phyloP scores from a whole-genome alignment of 2,329 filamentous ascomycete species.

The Pleurostoma richardsiae region DNA sequence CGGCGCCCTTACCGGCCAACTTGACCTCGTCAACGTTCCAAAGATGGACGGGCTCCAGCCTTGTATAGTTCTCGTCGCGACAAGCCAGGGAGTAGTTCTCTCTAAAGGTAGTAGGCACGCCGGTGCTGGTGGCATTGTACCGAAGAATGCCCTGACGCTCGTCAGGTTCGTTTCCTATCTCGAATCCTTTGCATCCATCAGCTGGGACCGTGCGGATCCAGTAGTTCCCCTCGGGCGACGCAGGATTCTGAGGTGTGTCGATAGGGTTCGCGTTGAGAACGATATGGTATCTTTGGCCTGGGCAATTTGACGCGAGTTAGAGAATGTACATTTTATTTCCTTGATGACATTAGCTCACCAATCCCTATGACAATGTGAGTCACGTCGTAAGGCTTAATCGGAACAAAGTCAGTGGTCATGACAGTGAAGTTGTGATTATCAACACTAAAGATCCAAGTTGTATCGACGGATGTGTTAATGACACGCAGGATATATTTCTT shows the following conservation, averaged over 20 bases:
- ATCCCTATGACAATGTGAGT: conserved; percentile 42
- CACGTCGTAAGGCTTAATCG: conserved; percentile 39
- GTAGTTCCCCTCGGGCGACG: conserved; percentile 11
- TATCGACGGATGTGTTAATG: conserved; percentile 25
- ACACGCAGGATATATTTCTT: conserved; percentile 26
- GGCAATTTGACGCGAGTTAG: too few relatives aligned
- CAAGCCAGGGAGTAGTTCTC: conserved; percentile 15
- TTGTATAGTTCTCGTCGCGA: conserved; percentile 18
- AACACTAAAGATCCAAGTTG: conserved; percentile 28
- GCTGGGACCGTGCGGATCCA: conserved; percentile 15
- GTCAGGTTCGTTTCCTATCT: conserved; percentile 1
- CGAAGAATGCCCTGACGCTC: conserved; percentile 17
- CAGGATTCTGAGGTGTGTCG: conserved; percentile 4
- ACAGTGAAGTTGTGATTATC: conserved; percentile 32
- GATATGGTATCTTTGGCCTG: conserved; percentile 26
- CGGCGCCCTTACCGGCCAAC: too few relatives aligned
- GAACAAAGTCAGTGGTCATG: conserved; percentile 41
- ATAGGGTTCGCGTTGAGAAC: conserved; percentile 15
- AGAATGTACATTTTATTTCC: too few relatives aligned
- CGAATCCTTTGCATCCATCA: background rate
- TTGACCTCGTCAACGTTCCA: conserved; percentile 10
- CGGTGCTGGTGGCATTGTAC: conserved; percentile 11
- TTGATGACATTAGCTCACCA: conserved; percentile 10
- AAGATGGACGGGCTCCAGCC: conserved; percentile 17
- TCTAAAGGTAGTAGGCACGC: conserved; percentile 6